A percentile compares a stretch with the other conserved stretches of the same genome.
phyloP scores from a whole-genome alignment of 805 yeast genomes.

The Nakazawaea holstii region DNA sequence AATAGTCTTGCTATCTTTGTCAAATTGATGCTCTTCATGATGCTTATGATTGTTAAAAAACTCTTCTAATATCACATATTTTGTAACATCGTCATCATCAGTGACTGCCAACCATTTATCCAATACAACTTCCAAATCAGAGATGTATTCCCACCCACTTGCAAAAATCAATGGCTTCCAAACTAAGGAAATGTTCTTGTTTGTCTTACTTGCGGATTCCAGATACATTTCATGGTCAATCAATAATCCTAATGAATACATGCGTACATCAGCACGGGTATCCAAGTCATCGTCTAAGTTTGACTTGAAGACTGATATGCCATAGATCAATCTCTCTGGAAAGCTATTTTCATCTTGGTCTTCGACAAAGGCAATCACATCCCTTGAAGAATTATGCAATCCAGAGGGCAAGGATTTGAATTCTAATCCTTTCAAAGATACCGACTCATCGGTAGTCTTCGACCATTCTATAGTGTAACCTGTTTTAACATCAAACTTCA shows the following conservation, averaged over 20 bases:
- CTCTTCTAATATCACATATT: slow-evolving; percentile 17
- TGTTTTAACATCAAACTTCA: slow-evolving; percentile 45
- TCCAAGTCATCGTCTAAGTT: slow-evolving; percentile 20
- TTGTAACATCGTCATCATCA: slow-evolving; percentile 5
- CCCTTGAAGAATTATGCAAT: slow-evolving; percentile 44
- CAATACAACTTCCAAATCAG: slow-evolving; percentile 26
- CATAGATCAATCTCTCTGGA: slow-evolving; percentile 29
- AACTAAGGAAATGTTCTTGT: slow-evolving; percentile 6
- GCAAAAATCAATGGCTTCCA: slow-evolving; percentile 40
- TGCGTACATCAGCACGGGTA: slow-evolving; percentile 41
- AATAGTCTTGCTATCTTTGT: slow-evolving; percentile 28
- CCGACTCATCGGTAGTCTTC: slow-evolving; percentile 20
- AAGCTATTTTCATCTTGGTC: slow-evolving; percentile 14
- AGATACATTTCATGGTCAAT: slow-evolving; percentile 34
- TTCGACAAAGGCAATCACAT: slow-evolving; percentile 48
- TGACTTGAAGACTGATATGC: slow-evolving; percentile 48
- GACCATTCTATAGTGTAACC: slow-evolving; percentile 48
- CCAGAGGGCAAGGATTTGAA: slow-evolving; percentile 69
- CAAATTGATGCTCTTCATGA: background rate
- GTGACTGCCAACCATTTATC: slow-evolving; percentile 19
- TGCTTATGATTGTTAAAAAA: slow-evolving; percentile 26
- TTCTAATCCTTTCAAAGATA: slow-evolving; percentile 42
- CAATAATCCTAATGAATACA: slow-evolving; percentile 63
- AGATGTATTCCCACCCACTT: slow-evolving; percentile 38
- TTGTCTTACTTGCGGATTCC: background rate